Base-by-base conservation (phyloP, 129 eudicot genomes). In the Dittrichia graveolens region DNA sequence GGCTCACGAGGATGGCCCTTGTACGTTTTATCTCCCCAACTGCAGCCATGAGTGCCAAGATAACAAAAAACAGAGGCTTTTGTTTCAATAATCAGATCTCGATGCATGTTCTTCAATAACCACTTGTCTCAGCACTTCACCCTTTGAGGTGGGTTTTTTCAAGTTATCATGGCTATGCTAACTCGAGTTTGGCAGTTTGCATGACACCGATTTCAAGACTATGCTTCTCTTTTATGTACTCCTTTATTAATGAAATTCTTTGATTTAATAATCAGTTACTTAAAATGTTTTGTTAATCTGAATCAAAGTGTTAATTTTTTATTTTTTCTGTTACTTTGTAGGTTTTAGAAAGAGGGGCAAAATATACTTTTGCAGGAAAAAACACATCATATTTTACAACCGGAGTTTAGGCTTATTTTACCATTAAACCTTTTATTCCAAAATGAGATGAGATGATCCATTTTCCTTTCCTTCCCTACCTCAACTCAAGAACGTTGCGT, bases 41-140 rank as follows among this genome's bases (percentile, higher is more conserved):
- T 9, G 79, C 84, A 56, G 97, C 97, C 56, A 84, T 78, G 88
- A 77, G 75, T 65, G 96, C 97, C 31, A 79, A 39, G 74, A 81
- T 89, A 31, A 79, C 84, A n/a, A 86, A 80, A 79, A 85, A 84
- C 66, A 75, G 85, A 67, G 75, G 85, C 68, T 92, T 84, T 80
- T 84, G 91, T 80, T 83, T 53, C 66, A 92, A 86, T 62, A 81
- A 40, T 58, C 93, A 87, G 77, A 71, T 92, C 77, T 71, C 62
- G 13, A 79, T 83, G 69, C 91, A 58, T 71, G 84, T 88, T 68
- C 92, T 92, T 7, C 87, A 92, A 75, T 92, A 83, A 74, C 39
- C 47, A 41, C 8, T 34, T 15, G n/a, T 40, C 57, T 69, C 62
- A 38, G 39, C 69, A 42, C 67, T 39, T 0, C 2, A 38, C 44